Conservation (phyloP, 441 rosid species). For the Cnidoscolus chayamansa region DNA sequence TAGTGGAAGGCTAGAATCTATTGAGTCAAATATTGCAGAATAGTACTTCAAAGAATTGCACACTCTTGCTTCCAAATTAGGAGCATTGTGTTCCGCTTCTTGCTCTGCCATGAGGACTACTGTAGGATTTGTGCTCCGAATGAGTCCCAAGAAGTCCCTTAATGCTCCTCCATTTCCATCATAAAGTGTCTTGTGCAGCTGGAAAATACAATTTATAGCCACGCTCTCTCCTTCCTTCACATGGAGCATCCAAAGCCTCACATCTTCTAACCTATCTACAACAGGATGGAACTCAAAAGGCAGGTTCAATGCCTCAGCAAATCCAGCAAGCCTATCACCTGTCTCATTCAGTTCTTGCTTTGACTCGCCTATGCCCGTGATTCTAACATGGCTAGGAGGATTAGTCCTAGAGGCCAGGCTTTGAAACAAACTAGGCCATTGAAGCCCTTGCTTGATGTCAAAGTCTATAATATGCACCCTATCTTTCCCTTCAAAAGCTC, state of each 20-base stretch:
- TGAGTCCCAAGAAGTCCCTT: conserved; percentile 68
- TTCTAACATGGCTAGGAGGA: conserved; percentile 80
- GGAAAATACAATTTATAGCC: conserved; percentile 75
- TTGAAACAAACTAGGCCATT: conserved; percentile 95
- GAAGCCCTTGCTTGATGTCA: conserved; percentile 96
- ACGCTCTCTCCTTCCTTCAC: conserved; percentile 82
- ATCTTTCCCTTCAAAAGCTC: conserved; percentile 92
- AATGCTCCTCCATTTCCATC: conserved; percentile 60
- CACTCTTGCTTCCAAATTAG: conserved; percentile 55
- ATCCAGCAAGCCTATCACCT: conserved; percentile 76
- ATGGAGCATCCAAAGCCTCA: conserved; percentile 98
- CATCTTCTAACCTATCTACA: conserved; percentile 90
- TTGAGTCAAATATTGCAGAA: conserved; percentile 71
- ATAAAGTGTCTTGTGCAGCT: conserved; percentile 80
- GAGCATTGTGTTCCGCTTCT: conserved; percentile 62
- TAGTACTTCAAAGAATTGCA: conserved; percentile 70
- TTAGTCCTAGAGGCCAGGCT: conserved; percentile 70
- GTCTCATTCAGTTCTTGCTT: conserved; percentile 87
- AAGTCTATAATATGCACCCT: conserved; percentile 88
- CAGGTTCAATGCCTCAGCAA: conserved; percentile 76
- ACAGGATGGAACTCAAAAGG: conserved; percentile 95
- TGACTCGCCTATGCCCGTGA: conserved; percentile 91
- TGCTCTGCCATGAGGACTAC: conserved; percentile 71
- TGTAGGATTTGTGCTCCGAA: conserved; percentile 73
- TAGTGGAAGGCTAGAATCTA: conserved; percentile 52